A percentile compares a stretch with the other conserved stretches of the same genome.
phyloP scores from a whole-genome alignment of 768 basidiomycete species.

The Pisolithus orientalis region DNA sequence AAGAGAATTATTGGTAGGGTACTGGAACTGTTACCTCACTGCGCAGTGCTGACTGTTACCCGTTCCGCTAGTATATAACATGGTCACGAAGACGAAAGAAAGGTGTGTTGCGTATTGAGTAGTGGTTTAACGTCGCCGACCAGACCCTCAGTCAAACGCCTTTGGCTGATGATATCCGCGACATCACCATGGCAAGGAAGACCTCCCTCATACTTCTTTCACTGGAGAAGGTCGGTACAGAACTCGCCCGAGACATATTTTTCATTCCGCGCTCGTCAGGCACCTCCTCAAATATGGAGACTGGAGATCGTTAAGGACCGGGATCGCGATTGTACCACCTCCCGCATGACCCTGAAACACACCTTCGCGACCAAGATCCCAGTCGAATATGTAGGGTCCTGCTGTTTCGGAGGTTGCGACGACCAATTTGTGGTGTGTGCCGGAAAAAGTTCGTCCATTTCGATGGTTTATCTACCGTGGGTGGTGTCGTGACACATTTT shows the following conservation, averaged over 20 bases:
- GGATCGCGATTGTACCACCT: constrained; percentile 26
- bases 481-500: constrained; percentile 1
- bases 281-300: constrained; percentile 76
- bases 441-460: constrained; percentile 50
- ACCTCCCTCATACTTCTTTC: constrained; percentile 39
- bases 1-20: constrained; percentile 47
- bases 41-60: constrained; percentile 1
- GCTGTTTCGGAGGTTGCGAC: constrained; percentile 76
- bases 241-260: neutral
- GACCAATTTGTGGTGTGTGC: constrained; percentile 76
- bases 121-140: constrained; percentile 5
- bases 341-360: constrained; percentile 42
- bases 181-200: constrained; percentile 41
- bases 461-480: neutral
- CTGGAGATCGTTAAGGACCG: constrained; percentile 56
- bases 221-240: constrained; percentile 21
- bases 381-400: constrained; percentile 74
- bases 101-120: constrained; percentile 27
- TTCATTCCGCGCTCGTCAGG: constrained; percentile 31
- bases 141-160: constrained; percentile 40
- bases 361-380: constrained; percentile 65
- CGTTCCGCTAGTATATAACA: constrained; percentile 37
- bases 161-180: constrained; percentile 49
- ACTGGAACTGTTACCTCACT: neutral
- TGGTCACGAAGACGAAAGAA: constrained; percentile 37